These are phyloP conservation scores for Wickerhamomyces bisporus DNA, from an alignment of 805 yeast species.

Conservation along the genomic window DNA sequence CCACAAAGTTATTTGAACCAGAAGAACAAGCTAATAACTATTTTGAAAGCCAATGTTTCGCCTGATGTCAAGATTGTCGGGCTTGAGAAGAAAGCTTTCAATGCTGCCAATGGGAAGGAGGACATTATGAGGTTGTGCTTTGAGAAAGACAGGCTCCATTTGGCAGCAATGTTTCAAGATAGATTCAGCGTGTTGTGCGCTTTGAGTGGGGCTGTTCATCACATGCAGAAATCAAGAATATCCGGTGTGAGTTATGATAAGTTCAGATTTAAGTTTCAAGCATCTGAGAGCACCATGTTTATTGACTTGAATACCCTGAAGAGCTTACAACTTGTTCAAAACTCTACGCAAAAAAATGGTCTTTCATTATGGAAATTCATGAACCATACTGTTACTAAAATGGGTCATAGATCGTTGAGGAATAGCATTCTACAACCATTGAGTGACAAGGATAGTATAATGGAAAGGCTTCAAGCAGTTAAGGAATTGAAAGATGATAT, in stretches of 20 bases:
- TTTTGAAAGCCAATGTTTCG: constrained; percentile 30
- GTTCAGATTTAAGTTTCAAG: constrained; percentile 32
- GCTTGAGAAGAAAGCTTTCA: constrained; percentile 23
- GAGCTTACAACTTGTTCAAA: constrained; percentile 36
- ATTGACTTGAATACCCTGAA: constrained; percentile 35
- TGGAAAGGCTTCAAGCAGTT: constrained; percentile 32
- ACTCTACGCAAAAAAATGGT: constrained; percentile 25
- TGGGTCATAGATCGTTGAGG: constrained; percentile 40
- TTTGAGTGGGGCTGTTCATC: constrained; percentile 27
- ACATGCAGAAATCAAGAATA: constrained; percentile 16
- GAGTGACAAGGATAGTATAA: constrained; percentile 32
- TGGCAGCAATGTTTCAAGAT: constrained; percentile 23
- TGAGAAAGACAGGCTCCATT: constrained; percentile 18
- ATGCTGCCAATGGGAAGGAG: constrained; percentile 21
- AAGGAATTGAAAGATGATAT: constrained; percentile 27
- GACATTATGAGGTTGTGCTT: constrained; percentile 14
- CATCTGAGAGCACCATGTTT: constrained; percentile 37
- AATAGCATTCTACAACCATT: constrained; percentile 44
- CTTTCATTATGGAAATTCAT: constrained; percentile 32
- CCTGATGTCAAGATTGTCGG: constrained; percentile 23
- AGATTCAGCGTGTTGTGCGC: constrained; percentile 30
- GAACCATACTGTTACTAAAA: constrained; percentile 37
- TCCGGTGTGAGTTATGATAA: constrained; percentile 20
- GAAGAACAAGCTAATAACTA: constrained; percentile 28
- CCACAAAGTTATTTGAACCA: constrained; percentile 27